phyloP scores from a whole-genome alignment of 2,329 filamentous ascomycete genomes.

The Calonectria fujianensis region DNA sequence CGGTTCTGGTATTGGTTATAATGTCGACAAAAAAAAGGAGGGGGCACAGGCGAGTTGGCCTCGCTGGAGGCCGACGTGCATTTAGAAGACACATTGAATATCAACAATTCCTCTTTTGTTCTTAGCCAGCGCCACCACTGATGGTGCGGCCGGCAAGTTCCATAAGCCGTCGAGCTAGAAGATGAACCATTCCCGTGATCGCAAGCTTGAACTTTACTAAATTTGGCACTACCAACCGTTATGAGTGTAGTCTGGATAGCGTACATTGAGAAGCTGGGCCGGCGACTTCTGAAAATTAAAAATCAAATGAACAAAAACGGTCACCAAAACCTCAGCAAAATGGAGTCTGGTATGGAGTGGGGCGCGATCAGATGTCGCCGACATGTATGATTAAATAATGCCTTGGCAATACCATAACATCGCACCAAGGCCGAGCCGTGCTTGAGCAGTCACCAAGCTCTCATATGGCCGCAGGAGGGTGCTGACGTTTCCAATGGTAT shows the following conservation, averaged over 20 bases:
- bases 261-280: background rate
- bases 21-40: conserved; percentile 26
- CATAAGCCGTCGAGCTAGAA: background rate
- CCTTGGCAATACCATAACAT: background rate
- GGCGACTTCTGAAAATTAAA: background rate
- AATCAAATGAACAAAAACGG: background rate
- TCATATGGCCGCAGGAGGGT: background rate
- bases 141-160: background rate
- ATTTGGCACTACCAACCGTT: background rate
- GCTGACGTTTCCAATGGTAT: background rate
- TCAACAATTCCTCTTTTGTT: conserved; percentile 32
- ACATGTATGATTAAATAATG: background rate
- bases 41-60: conserved; percentile 1
- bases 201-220: conserved; percentile 4
- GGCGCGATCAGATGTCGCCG: background rate
- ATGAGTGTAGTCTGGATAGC: background rate
- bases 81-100: conserved; percentile 32
- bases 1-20: conserved; percentile 43
- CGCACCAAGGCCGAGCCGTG: background rate
- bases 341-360: background rate
- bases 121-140: background rate
- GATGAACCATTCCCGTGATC: background rate
- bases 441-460: background rate
- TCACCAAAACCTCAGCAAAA: background rate
- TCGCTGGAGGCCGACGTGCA: conserved; percentile 33